Percentiles rank a stretch among this genome's conserved stretches.
phyloP scores from a whole-genome alignment of 192 early-diverging fungal genomes.

The Podila horticola region DNA sequence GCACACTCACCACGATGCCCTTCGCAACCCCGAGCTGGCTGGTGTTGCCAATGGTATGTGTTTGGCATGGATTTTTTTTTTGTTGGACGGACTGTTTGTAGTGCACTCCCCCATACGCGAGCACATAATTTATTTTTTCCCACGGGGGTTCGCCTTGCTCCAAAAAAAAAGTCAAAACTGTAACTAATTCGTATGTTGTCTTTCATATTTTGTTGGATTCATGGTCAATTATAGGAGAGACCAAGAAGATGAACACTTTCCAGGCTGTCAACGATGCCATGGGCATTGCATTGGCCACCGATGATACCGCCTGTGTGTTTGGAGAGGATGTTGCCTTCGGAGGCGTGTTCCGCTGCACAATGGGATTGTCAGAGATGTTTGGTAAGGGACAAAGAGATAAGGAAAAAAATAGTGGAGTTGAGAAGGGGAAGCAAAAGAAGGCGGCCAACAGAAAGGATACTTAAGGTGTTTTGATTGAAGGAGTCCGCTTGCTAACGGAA shows the following conservation, averaged over 20 bases:
- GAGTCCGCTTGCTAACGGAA: not conserved
- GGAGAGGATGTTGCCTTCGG: constrained; percentile 99
- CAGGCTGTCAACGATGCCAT: constrained; percentile 97
- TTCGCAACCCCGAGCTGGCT: constrained; percentile 76
- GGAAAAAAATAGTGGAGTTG: too few relatives aligned
- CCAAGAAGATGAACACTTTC: constrained; percentile 93
- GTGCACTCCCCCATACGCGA: too few relatives aligned
- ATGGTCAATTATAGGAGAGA: constrained; percentile 58
- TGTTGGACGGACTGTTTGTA: not conserved
- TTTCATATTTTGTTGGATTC: not conserved
- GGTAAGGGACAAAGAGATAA: constrained; percentile 57
- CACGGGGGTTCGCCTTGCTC: too few relatives aligned
- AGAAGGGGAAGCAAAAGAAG: not conserved
- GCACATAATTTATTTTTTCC: not conserved
- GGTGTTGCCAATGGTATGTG: constrained; percentile 66
- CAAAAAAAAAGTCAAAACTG: not conserved
- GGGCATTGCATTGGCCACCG: constrained; percentile 82
- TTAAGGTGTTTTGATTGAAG: not conserved
- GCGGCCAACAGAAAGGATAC: too few relatives aligned
- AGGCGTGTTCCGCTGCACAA: constrained; percentile 95
- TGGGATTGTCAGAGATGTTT: constrained; percentile 90
- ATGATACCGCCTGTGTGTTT: constrained; percentile 92
- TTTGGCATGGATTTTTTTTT: not conserved
- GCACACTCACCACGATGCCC: constrained; percentile 74
- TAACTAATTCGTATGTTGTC: not conserved